Percentiles rank a stretch among this genome's conserved stretches.
phyloP scores from a whole-genome alignment of 2,329 filamentous ascomycete species.

The Xylaria sp. region DNA sequence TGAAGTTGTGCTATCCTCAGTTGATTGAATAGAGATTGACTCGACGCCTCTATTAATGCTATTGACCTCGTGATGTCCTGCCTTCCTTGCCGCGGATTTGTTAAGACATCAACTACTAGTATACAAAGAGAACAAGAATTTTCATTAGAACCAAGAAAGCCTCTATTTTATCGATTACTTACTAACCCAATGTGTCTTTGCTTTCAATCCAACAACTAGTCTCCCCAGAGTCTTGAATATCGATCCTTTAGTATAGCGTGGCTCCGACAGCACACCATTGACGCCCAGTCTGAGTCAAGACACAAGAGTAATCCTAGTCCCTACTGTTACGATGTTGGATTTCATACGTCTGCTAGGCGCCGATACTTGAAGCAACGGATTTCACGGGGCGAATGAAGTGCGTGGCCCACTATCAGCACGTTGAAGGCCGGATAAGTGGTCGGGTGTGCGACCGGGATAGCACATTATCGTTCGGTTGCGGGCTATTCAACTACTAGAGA shows the following conservation, averaged over 20 bases:
- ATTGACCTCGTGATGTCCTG: neutral
- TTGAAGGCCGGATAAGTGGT: constrained; percentile 83
- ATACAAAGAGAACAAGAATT: neutral
- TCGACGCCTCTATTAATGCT: neutral
- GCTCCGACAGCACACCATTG: neutral
- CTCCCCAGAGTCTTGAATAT: neutral
- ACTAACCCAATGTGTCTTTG: neutral
- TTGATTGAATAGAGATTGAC: neutral
- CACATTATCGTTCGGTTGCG: neutral
- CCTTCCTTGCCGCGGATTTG: neutral
- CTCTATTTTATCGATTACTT: neutral
- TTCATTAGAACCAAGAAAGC: no score
- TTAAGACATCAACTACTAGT: neutral
- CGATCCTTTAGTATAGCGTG: neutral
- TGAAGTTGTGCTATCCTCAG: neutral
- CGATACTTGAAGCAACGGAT: constrained; percentile 90
- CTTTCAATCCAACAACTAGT: no score
- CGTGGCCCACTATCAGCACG: constrained; percentile 89
- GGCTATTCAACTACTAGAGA: neutral
- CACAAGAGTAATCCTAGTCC: constrained; percentile 81
- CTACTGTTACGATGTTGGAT: constrained; percentile 77
- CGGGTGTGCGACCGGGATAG: constrained; percentile 82
- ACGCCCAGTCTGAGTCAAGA: constrained; percentile 59
- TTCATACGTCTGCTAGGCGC: constrained; percentile 84
- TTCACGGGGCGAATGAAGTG: constrained; percentile 80